Evolutionary conservation across 371 early-diverging fungal genomes (phyloP).

Genomic region (Mortierella sp.): DNA sequence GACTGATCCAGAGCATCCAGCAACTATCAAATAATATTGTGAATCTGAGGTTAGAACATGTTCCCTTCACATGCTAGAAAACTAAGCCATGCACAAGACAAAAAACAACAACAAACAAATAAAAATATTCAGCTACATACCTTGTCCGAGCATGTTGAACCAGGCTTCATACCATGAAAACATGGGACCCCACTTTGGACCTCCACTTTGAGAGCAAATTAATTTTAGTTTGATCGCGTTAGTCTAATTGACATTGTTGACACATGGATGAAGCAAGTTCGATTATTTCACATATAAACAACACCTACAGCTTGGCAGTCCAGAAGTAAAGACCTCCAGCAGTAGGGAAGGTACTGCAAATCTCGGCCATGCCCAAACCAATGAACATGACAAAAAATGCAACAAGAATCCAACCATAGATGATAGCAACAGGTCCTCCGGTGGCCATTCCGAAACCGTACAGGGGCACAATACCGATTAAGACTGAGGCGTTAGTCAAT

Average conservation of each 20-base stretch:
- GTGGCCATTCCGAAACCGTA: conserved; percentile 70
- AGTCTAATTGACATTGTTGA: background rate
- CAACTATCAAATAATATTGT: conserved; percentile 11
- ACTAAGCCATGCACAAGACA: too few relatives aligned
- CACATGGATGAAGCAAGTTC: too few relatives aligned
- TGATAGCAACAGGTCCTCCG: conserved; percentile 75
- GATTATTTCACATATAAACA: background rate
- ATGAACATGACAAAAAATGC: conserved; percentile 69
- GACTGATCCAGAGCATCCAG: conserved; percentile 59
- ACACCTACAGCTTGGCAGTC: conserved; percentile 61
- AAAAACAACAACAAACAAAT: background rate
- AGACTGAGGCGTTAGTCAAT: conserved; percentile 43
- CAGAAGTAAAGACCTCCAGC: conserved; percentile 79
- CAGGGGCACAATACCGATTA: conserved; percentile 58
- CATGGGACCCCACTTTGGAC: conserved; percentile 65
- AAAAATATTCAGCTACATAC: conserved; percentile 19
- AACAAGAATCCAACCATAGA: conserved; percentile 79
- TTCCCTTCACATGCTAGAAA: too few relatives aligned
- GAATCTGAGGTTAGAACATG: too few relatives aligned
- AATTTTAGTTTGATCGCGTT: background rate
- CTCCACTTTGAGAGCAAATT: conserved; percentile 26
- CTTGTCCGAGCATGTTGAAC: conserved; percentile 73
- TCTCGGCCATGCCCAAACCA: conserved; percentile 79
- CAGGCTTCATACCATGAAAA: conserved; percentile 75
- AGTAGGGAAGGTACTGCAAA: conserved; percentile 80